Conservation (phyloP, 2,329 filamentous ascomycete species). For the Sarocladium oryzae region DNA sequence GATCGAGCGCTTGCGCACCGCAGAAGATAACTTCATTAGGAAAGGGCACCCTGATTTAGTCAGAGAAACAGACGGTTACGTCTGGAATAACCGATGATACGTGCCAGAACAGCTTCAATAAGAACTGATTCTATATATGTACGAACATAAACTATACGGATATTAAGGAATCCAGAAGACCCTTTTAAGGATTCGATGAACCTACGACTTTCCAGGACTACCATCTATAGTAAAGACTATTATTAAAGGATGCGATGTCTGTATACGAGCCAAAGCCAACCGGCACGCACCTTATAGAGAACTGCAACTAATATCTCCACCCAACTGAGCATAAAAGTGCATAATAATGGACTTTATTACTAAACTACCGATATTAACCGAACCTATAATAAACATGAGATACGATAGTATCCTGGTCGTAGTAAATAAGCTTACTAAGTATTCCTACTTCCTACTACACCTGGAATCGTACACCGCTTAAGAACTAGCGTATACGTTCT, state of each 20-base stretch:
- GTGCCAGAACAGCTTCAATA: background rate
- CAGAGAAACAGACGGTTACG: background rate
- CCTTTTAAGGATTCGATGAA: background rate
- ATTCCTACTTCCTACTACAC: background rate
- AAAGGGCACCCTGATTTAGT: background rate
- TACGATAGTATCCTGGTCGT: slow-evolving; percentile 1
- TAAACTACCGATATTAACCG: background rate
- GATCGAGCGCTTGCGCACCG: background rate
- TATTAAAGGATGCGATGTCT: background rate
- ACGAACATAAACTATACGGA: background rate
- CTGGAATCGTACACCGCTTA: background rate
- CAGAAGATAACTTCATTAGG: slow-evolving; percentile 1
- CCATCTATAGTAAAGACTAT: background rate
- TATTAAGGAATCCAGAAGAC: background rate
- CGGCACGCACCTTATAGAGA: slow-evolving; percentile 12
- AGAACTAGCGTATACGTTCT: background rate
- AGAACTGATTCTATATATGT: background rate
- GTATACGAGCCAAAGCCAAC: slow-evolving; percentile 9
- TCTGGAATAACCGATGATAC: background rate
- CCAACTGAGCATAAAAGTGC: slow-evolving; percentile 10
- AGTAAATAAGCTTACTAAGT: background rate
- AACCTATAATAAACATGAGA: background rate
- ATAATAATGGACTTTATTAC: background rate
- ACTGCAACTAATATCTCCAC: slow-evolving; percentile 10
- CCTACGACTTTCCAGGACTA: background rate